Base-by-base conservation (phyloP, 345 rosid genomes). In the Bruguiera gymnorhiza region DNA sequence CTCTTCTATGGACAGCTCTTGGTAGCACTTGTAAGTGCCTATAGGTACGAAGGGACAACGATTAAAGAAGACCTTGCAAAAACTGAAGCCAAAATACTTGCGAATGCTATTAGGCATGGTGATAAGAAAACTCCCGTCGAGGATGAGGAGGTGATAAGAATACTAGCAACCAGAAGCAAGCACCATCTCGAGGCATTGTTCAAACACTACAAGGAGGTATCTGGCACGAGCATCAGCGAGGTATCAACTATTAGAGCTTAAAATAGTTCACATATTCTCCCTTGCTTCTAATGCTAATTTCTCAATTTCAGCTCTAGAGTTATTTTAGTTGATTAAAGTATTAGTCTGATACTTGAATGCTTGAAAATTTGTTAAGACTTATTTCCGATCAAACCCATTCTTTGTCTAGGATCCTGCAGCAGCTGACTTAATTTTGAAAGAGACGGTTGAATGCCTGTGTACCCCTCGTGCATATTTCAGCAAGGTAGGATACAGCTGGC, bases 1-100 rank as follows among this genome's bases (percentile, higher is more conserved):
- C n/a, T 19, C 20, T 59, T 20, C 0, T 15, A 19, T 63, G 70
- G 69, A 52, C 88, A 90, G 99, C 83, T 95, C 19, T 81, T 95
- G 82, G 91, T 90, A 66, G 97, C 87, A 27, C 91, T 92, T 24
- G 97, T 90, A 71, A 86, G 98, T 76, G 96, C 99, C 48, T 95
- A 90, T 37, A 84, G 99, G 78, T 95, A 90, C 60, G 97, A 92
- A 82, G 99, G 99, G 21, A 43, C 76, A 3, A 83, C 70, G 55
- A 78, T 87, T 15, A 87, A 87, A 52, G 88, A 83, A 0, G 90
- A 88, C 36, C 43, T 63, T 0, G 91, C 82, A 11, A 92, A 90
- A 85, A 80, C 85, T 0, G 98, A 92, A 26, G 94, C 97, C 11
- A 81, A 87, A 78, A 23, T 63, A 58, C 72, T 92, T 59, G 77